A percentile compares a stretch with the other conserved stretches of the same genome.
phyloP scores from a whole-genome alignment of 2,329 filamentous ascomycete genomes.

The Emericellopsis atlantica region DNA sequence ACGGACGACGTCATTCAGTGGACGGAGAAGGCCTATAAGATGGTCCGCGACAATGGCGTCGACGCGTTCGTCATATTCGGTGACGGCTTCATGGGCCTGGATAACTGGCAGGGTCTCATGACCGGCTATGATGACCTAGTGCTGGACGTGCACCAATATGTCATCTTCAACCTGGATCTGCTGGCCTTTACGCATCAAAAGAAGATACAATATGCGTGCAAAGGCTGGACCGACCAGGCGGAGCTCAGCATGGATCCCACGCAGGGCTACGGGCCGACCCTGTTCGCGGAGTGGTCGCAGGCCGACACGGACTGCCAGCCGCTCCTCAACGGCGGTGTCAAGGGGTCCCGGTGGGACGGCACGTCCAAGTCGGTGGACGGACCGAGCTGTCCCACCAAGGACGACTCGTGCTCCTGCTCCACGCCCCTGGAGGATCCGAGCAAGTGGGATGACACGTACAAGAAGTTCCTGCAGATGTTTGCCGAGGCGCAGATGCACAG shows the following conservation, averaged over 20 bases:
- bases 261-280: constrained; percentile 81
- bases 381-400: constrained; percentile 61
- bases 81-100: constrained; percentile 86
- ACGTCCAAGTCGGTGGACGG: constrained; percentile 60
- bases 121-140: constrained; percentile 59
- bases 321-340: constrained; percentile 79
- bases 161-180: constrained; percentile 90
- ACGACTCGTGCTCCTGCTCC: constrained; percentile 57
- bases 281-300: constrained; percentile 96
- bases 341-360: constrained; percentile 85
- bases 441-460: constrained; percentile 62
- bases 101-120: constrained; percentile 81
- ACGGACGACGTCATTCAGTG: constrained; percentile 59
- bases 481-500: constrained; percentile 92
- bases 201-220: constrained; percentile 80
- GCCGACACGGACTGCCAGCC: constrained; percentile 89
- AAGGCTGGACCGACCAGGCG: constrained; percentile 74
- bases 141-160: constrained; percentile 96
- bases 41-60: constrained; percentile 68
- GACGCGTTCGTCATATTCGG: constrained; percentile 68
- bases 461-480: constrained; percentile 76
- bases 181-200: constrained; percentile 69
- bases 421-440: constrained; percentile 62
- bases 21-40: constrained; percentile 60
- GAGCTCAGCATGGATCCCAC: constrained; percentile 55